Conservation (phyloP, 345 rosid genomes). For the Luvunga scandens region DNA sequence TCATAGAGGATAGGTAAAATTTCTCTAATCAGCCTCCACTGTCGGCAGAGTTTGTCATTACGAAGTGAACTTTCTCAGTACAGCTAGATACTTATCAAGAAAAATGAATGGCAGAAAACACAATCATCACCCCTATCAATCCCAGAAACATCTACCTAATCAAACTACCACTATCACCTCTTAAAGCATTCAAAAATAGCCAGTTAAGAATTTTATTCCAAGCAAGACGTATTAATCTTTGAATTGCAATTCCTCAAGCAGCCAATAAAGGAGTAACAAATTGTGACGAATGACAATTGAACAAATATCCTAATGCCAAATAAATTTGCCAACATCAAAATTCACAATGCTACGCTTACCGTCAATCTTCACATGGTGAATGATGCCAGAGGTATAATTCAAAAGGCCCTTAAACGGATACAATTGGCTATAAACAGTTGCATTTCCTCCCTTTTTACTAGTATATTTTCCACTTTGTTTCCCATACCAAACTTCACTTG, state of each 20-base stretch:
- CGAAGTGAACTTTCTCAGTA: too few species aligned
- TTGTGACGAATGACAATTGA: not conserved
- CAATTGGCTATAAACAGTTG: constrained; percentile 68
- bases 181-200: not conserved
- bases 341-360: constrained; percentile 34
- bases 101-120: not conserved
- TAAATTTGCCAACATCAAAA: not conserved
- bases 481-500: constrained; percentile 77
- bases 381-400: constrained; percentile 83
- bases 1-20: not conserved
- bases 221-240: not conserved
- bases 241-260: not conserved
- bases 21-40: not conserved
- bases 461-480: constrained; percentile 46
- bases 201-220: not conserved
- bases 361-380: constrained; percentile 72
- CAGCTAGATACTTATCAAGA: not conserved
- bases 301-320: not conserved
- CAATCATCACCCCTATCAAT: not conserved
- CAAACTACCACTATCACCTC: not conserved
- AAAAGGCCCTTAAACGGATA: constrained; percentile 76
- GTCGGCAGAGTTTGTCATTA: not conserved
- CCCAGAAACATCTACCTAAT: not conserved
- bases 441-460: constrained; percentile 37
- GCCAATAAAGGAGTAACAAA: not conserved